Conservation (phyloP, 768 basidiomycete species). For the Tricholoma hemisulphureum region DNA sequence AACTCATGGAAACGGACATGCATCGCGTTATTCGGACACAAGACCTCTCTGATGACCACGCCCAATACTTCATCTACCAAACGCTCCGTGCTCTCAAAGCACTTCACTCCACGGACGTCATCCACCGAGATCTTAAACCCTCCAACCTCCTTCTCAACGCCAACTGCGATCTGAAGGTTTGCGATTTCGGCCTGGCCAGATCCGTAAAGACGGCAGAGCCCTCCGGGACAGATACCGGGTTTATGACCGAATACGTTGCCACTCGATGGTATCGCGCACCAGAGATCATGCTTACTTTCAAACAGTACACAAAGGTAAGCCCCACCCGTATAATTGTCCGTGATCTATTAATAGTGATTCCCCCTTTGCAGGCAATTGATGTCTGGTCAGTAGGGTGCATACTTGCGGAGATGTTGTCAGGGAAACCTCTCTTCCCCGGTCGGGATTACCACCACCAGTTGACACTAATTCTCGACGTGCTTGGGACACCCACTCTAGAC, state of each 20-base stretch:
- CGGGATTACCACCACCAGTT: slow-evolving; percentile 97
- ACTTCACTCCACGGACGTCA: slow-evolving; percentile 93
- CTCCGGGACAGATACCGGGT: slow-evolving; percentile 78
- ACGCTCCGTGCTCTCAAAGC: slow-evolving; percentile 95
- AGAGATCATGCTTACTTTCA: slow-evolving; percentile 99
- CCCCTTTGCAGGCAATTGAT: slow-evolving; percentile 63
- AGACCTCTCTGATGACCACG: slow-evolving; percentile 93
- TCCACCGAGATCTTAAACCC: slow-evolving; percentile 95
- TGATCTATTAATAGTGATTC: not conserved
- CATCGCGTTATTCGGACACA: slow-evolving; percentile 96
- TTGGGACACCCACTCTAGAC: slow-evolving; percentile 95
- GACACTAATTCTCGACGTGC: slow-evolving; percentile 91
- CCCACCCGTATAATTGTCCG: slow-evolving; percentile 20
- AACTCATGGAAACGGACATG: slow-evolving; percentile 95
- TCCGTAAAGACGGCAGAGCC: slow-evolving; percentile 84
- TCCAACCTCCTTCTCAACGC: slow-evolving; percentile 97
- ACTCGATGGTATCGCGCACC: slow-evolving; percentile 99
- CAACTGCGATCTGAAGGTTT: slow-evolving; percentile 93
- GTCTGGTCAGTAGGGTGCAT: slow-evolving; percentile 88
- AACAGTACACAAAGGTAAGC: slow-evolving; percentile 89
- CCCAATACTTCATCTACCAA: slow-evolving; percentile 92
- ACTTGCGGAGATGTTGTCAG: slow-evolving; percentile 95
- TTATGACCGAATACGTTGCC: slow-evolving; percentile 98
- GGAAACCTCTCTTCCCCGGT: slow-evolving; percentile 95
- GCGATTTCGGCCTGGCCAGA: slow-evolving; percentile 95